Percentiles rank a stretch among this genome's conserved stretches.
Conservation (phyloP, 83 land plant species). For the Picea abies region DNA sequence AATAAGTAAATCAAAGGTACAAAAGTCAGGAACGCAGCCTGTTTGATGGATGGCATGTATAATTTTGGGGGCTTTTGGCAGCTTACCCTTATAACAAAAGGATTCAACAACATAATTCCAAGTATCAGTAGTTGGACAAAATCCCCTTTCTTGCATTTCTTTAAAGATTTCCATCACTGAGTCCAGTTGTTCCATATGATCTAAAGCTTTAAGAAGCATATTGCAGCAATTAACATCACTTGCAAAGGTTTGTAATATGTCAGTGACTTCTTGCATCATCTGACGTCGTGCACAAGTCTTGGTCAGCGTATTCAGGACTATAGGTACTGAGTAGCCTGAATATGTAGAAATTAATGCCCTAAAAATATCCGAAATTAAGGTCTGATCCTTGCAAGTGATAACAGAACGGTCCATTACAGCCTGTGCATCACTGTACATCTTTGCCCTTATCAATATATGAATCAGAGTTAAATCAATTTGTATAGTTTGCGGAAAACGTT, state of each 20-base stretch:
- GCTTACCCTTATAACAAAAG: background rate
- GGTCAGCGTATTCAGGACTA: background rate
- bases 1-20: slow-evolving; percentile 11
- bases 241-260: slow-evolving; percentile 6
- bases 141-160: slow-evolving; percentile 5
- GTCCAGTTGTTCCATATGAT: background rate
- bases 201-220: background rate
- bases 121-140: background rate
- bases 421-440: background rate
- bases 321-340: background rate
- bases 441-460: slow-evolving; percentile 1
- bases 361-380: background rate
- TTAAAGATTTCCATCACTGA: background rate
- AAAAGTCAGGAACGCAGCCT: slow-evolving; percentile 10
- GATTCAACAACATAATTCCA: slow-evolving; percentile 1
- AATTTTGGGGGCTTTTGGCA: background rate
- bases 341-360: background rate
- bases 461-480: background rate
- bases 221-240: slow-evolving; percentile 5
- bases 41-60: background rate
- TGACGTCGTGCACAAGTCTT: background rate
- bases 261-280: background rate
- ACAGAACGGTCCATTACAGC: background rate
- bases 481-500: background rate
- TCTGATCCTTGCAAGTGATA: background rate